Base-by-base conservation (phyloP, 1,284 basidiomycete genomes). In the Ceratobasidium theobromae region DNA sequence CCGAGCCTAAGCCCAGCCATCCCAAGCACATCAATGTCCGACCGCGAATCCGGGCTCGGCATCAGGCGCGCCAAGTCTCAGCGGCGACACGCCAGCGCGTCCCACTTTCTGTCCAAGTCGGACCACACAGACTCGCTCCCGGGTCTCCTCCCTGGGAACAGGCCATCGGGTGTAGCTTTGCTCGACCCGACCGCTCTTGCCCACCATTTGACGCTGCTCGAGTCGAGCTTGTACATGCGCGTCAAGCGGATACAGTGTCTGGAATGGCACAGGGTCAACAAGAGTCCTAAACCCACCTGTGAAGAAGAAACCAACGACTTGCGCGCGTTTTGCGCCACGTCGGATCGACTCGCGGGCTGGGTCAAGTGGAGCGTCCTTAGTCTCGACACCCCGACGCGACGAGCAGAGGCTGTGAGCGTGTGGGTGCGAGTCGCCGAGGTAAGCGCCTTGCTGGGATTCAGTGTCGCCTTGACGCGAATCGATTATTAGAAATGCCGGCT, bases 361-460 rank as follows among this genome's bases (percentile, higher is more conserved):
- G 86, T 89, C 18, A 87, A 86, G 72, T 75, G 74, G 32, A 86
- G 82, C 71, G 80, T 88, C 35, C 73, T 90, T 35, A 79, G 75
- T 57, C 76, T 79, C 57, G 82, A 85, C 9, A 76, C 75, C 1
- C 73, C 85, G 58, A 77, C 77, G 12, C 83, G 79, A 71, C 78
- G 87, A 46, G 81, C 84, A 4, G 80, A 84, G 58, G 81, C 79
- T n/a, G 76, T 89, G 35, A 85, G 88, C 67, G 82, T 85, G 72
- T 90, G 87, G 88, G 85, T 90, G 69, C 86, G 84, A 71, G 84
- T 89, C 33, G 86, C 87, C 9, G 87, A 90, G 82, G 88, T 88
- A 68, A 70, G 82, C 73, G 0, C 25, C 48, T 18, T 38, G 16
- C 18, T 5, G 14, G 12, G 27, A 40, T 30, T 25, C 54, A 64